These are phyloP conservation scores for Phytophthora multivora DNA, from an alignment of 352 stramenopile species.

Conservation along the genomic window DNA sequence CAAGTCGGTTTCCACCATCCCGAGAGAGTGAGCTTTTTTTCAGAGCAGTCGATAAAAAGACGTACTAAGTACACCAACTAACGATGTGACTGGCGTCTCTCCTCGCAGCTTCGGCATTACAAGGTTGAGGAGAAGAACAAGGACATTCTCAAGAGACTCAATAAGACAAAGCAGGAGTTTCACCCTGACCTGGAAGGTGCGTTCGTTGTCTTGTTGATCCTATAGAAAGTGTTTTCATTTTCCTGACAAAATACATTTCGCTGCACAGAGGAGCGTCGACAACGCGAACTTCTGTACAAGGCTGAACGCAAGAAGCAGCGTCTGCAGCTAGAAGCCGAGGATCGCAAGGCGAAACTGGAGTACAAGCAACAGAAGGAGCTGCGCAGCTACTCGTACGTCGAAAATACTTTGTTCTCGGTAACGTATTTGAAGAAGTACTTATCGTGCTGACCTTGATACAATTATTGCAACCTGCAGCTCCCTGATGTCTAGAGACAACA, in stretches of 20 bases:
- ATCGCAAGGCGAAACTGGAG: constrained; percentile 60
- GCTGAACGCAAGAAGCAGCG: constrained; percentile 72
- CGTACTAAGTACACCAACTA: background rate
- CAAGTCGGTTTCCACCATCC: constrained; percentile 88
- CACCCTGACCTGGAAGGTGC: constrained; percentile 82
- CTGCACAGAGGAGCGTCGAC: constrained; percentile 55
- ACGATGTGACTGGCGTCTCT: background rate
- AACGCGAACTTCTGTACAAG: constrained; percentile 78
- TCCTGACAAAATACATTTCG: constrained; percentile 43
- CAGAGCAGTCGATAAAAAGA: no score
- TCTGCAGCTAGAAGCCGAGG: constrained; percentile 50
- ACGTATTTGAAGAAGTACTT: no score
- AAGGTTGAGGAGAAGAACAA: constrained; percentile 85
- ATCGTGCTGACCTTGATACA: background rate
- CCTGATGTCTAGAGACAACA: constrained; percentile 72
- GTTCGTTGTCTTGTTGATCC: background rate
- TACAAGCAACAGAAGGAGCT: constrained; percentile 79
- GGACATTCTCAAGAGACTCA: constrained; percentile 87
- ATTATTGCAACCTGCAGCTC: constrained; percentile 31
- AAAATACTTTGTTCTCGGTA: background rate
- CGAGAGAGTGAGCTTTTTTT: constrained; percentile 46
- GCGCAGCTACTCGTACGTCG: constrained; percentile 73
- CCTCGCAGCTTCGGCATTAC: constrained; percentile 64
- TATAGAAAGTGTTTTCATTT: constrained; percentile 5
- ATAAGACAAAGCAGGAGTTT: constrained; percentile 82